These are phyloP conservation scores for Rhizopus delemar DNA, from an alignment of 371 early-diverging fungal species.

Conservation along the genomic window DNA sequence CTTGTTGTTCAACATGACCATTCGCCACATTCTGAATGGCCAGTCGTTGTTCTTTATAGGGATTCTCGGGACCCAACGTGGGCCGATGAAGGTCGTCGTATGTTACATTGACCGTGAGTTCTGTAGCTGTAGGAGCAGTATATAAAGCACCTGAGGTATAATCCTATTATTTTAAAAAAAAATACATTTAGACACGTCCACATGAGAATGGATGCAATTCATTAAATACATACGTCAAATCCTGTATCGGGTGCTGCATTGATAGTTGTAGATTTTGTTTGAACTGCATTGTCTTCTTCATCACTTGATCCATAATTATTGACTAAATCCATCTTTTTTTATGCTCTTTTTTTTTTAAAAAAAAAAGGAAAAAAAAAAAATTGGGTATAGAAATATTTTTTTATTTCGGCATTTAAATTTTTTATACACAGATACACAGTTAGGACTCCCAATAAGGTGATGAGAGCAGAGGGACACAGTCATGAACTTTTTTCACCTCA, in stretches of 20 bases:
- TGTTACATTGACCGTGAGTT: constrained; percentile 76
- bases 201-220: background rate
- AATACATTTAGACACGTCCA: background rate
- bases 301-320: constrained; percentile 60
- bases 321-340: constrained; percentile 39
- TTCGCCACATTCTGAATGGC: constrained; percentile 68
- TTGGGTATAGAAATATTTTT: background rate
- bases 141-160: constrained; percentile 43
- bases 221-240: constrained; percentile 57
- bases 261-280: constrained; percentile 27
- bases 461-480: constrained; percentile 41
- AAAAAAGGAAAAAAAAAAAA: constrained; percentile 7
- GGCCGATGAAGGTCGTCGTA: constrained; percentile 74
- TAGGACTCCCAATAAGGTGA: constrained; percentile 51
- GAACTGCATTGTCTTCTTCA: constrained; percentile 39
- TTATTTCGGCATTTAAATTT: background rate
- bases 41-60: constrained; percentile 54
- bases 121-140: constrained; percentile 65
- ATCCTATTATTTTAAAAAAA: constrained; percentile 19
- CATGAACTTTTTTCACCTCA: constrained; percentile 45
- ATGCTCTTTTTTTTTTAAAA: background rate
- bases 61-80: constrained; percentile 78
- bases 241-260: constrained; percentile 78
- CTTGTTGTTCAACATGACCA: constrained; percentile 83
- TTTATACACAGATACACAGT: background rate